Evolutionary conservation across 2,329 filamentous ascomycete species (phyloP), one percentile per base, ranked within the genome.

Genomic region (Coniochaeta sp.): DNA sequence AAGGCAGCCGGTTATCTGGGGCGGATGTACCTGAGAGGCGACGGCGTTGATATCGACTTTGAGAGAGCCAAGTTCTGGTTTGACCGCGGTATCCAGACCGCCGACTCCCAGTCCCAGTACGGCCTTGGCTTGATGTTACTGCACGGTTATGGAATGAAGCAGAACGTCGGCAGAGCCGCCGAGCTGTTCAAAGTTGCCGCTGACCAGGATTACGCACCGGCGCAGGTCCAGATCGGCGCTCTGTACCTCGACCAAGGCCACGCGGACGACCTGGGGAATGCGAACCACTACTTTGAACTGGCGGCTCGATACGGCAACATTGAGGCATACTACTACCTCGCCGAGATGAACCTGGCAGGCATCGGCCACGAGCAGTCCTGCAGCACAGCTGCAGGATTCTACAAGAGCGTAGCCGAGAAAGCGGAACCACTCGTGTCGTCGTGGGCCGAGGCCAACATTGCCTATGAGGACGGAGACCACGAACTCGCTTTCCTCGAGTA

Each of bases 311-410:
- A 91, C 70, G 88, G 88, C 16, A 89, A 92, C 69, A 89, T 96
- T 63, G 92, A 96, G 73, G 90, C 92, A 0, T 91, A 90, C 70
- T 97, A 96, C 75, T 96, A 96, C 71, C 84, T 97, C 4, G 93
- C 91, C 1, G 93, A 97, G 74, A 86, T 96, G 78, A 88, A 87
- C 26, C 85, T 93, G 66, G 84, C 90, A 63, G 92, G 90, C 0
- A 83, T 96, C 32, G 91, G 90, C 5, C 82, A 90, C 38, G 90
- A 96, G 65, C 87, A 87, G 65, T 88, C 89, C 14, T 97, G 93
- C 68, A 82, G 81, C 8, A 81, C 90, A 61, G 91, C 93, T 1
- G 82, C 91, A 47, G 83, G 83, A 14, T 96, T 95, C 71, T 97
- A 96, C 75, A 92, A 92, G 73, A 83, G 81, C 65, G 89, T 92